These are phyloP conservation scores for Pseudoscleropodium purum DNA, from an alignment of 225 moss, liverwort and hornwort species.

Conservation along the genomic window DNA sequence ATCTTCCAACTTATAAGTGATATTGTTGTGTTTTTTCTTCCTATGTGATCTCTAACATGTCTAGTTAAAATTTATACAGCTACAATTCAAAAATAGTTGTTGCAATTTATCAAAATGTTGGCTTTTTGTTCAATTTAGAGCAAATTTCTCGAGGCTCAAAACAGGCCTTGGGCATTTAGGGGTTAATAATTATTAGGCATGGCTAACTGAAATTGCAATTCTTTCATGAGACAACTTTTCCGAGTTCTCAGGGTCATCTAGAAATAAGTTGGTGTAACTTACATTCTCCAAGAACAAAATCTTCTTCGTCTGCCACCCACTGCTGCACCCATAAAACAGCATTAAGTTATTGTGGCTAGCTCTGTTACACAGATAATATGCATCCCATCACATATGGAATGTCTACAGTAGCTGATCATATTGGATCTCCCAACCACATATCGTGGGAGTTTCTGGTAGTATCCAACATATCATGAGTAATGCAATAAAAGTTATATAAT, in stretches of 20 bases:
- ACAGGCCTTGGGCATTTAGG: too few relatives aligned
- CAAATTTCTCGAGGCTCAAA: too few relatives aligned
- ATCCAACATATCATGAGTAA: neutral
- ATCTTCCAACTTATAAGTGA: too few relatives aligned
- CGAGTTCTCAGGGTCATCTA: neutral
- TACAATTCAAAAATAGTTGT: too few relatives aligned
- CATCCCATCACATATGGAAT: neutral
- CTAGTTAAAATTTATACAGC: too few relatives aligned
- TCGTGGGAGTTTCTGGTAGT: neutral
- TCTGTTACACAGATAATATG: neutral
- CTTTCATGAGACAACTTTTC: neutral
- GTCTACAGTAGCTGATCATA: neutral
- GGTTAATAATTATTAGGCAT: too few relatives aligned
- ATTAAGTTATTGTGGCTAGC: neutral
- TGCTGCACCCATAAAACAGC: neutral
- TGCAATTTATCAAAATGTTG: too few relatives aligned
- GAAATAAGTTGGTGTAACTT: neutral
- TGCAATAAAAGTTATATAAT: neutral
- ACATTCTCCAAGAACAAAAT: neutral
- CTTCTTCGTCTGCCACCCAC: neutral
- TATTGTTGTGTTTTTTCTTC: too few relatives aligned
- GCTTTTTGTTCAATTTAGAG: too few relatives aligned
- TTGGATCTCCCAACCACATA: neutral
- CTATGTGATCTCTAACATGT: too few relatives aligned
- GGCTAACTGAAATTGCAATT: neutral